phyloP scores from a whole-genome alignment of 2,329 filamentous ascomycete genomes.

The Sarocladium kiliense region DNA sequence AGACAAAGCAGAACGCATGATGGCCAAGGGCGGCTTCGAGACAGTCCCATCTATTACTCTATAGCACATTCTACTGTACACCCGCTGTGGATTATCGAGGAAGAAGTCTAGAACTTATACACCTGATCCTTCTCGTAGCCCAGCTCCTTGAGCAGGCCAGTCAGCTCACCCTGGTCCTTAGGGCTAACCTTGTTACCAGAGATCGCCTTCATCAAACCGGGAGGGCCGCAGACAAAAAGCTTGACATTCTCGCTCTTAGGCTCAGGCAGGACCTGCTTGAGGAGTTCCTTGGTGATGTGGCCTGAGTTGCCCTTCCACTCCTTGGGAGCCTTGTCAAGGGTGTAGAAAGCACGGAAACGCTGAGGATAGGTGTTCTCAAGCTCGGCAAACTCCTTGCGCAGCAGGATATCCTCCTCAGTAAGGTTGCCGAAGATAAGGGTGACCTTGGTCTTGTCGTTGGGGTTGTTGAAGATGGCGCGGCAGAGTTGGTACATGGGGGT shows the following conservation, averaged over 20 bases:
- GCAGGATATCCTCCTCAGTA: slow-evolving; percentile 80
- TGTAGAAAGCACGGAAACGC: slow-evolving; percentile 92
- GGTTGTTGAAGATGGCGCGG: slow-evolving; percentile 91
- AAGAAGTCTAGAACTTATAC: slow-evolving; percentile 73
- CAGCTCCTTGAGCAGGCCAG: slow-evolving; percentile 75
- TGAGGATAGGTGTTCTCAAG: slow-evolving; percentile 94
- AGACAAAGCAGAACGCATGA: too few relatives aligned
- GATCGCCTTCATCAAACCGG: slow-evolving; percentile 88
- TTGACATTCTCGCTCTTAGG: slow-evolving; percentile 91
- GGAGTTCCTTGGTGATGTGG: slow-evolving; percentile 80
- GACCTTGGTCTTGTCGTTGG: slow-evolving; percentile 94
- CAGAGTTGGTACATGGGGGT: slow-evolving; percentile 96
- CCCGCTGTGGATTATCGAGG: not conserved
- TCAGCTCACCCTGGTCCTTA: slow-evolving; percentile 88
- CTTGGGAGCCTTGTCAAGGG: slow-evolving; percentile 79
- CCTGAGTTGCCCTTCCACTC: slow-evolving; percentile 74
- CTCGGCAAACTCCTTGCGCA: slow-evolving; percentile 78
- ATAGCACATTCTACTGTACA: slow-evolving; percentile 4
- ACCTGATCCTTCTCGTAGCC: slow-evolving; percentile 72
- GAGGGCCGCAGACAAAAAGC: slow-evolving; percentile 92
- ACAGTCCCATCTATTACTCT: not conserved
- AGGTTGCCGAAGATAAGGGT: slow-evolving; percentile 93
- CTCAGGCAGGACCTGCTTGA: slow-evolving; percentile 93
- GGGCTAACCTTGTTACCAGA: slow-evolving; percentile 87
- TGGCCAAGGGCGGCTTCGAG: too few relatives aligned